Base-by-base conservation (phyloP, 78 protist species). In the Dictyostelium firmibasis region DNA sequence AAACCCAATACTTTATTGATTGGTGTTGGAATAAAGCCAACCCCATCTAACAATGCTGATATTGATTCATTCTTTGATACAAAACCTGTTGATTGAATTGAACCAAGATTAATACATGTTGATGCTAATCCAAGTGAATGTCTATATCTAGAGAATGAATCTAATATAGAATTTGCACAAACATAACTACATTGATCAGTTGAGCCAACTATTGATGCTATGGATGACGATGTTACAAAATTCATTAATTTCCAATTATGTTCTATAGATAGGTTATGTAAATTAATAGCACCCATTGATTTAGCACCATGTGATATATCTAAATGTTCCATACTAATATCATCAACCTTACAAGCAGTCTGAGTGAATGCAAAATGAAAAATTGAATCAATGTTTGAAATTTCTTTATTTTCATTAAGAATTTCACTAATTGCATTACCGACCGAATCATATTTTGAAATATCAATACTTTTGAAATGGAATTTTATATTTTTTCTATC, bases 161-260 rank as follows among this genome's bases (percentile, higher is more conserved):
- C 98, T 2, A 91, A 95, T 25, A 92, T 77, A 10, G 77, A 62
- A 93, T 95, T 95, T 47, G 97, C 98, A 23, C 96, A 87, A 20
- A 93, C 88, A 84, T 97, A 97, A 43, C 72, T n/a, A n/a, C 91
- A 31, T 83, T 85, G 97, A 44, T 84, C 96, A 0, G 35, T 29
- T 29, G 43, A 29, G 3, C 78, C 78, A 0, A 70, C 5, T 2
- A 88, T 47, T 11, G 91, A 53, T 10, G 89, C 23, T 7, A 35
- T 67, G 27, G 97, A 92, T 5, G 97, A 95, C 0, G 83, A 64
- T 25, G 92, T 53, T 16, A 97, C 60, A 53, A 91, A 92, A 50
- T 86, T 29, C 4, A 41, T 77, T 44, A 83, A 33, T 20, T 91
- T 33, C 57, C 64, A 53, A 29, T 6, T 5, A 14, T 67, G n/a